Evolutionary conservation across 2,329 filamentous ascomycete genomes (phyloP).

Genomic region (Microcyclospora pomicola): DNA sequence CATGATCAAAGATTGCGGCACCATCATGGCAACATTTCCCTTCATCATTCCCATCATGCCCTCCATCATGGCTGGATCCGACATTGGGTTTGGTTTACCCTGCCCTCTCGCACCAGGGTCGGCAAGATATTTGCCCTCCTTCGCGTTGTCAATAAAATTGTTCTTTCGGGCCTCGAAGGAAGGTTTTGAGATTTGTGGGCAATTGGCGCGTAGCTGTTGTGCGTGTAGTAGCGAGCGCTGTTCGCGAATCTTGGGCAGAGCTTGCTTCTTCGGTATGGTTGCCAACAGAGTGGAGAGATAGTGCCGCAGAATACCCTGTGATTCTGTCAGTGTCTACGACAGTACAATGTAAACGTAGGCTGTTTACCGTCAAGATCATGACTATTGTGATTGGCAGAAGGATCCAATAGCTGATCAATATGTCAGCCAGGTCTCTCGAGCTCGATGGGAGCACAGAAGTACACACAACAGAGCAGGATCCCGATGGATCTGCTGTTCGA

Average conservation of each 20-base stretch:
- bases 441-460: conserved; percentile 6
- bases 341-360: too few species aligned
- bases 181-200: conserved; percentile 60
- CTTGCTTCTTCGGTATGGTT: conserved; percentile 66
- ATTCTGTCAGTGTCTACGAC: too few species aligned
- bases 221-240: conserved; percentile 71
- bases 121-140: conserved; percentile 78
- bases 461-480: conserved; percentile 95
- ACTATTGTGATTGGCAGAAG: conserved; percentile 92
- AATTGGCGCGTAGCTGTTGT: conserved; percentile 71
- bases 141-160: conserved; percentile 65
- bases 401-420: conserved; percentile 77
- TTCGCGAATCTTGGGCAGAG: conserved; percentile 65
- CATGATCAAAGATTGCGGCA: conserved; percentile 97
- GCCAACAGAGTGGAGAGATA: conserved; percentile 90
- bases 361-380: conserved; percentile 66
- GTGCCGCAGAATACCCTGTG: conserved; percentile 70
- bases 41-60: conserved; percentile 99
- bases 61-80: conserved; percentile 92
- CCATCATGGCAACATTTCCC: conserved; percentile 99
- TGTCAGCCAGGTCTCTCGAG: conserved; percentile 11
- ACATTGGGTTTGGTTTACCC: conserved; percentile 84
- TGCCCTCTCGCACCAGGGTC: conserved; percentile 76
- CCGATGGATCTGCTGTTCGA: conserved; percentile 90
- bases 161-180: conserved; percentile 73